Percentiles rank a stretch among this genome's conserved stretches.
phyloP scores from a whole-genome alignment of 371 early-diverging fungal genomes.

The Mortierella sp. region DNA sequence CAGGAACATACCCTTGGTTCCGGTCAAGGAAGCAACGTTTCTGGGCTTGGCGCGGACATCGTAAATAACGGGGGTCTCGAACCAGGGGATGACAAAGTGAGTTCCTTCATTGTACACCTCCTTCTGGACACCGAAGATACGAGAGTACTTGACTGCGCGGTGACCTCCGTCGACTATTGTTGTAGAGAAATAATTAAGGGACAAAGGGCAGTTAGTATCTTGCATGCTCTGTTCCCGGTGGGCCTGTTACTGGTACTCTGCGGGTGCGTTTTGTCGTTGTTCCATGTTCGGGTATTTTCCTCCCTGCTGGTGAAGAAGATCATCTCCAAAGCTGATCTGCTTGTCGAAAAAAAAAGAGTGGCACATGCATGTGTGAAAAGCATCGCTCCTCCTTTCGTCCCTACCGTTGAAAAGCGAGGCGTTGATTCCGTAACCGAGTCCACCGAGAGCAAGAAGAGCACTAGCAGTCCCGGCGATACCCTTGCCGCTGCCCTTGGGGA shows the following conservation, averaged over 20 bases:
- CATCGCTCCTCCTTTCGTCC: no score
- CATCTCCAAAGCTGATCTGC: no score
- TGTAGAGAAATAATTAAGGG: slow-evolving; percentile 5
- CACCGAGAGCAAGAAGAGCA: slow-evolving; percentile 77
- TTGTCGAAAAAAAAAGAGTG: no score
- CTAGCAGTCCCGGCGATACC: slow-evolving; percentile 76
- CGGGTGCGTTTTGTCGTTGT: no score
- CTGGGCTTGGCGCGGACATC: slow-evolving; percentile 98
- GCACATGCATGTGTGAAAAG: no score
- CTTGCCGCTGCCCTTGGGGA: slow-evolving; percentile 75
- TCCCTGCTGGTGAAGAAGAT: no score
- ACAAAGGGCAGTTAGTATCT: no score
- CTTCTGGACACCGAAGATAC: slow-evolving; percentile 92
- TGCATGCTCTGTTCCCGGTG: not conserved
- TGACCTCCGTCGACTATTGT: slow-evolving; percentile 95
- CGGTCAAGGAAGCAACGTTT: slow-evolving; percentile 97
- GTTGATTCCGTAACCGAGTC: slow-evolving; percentile 79
- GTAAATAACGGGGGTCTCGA: slow-evolving; percentile 96
- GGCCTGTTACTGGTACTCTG: no score
- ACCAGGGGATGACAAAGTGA: slow-evolving; percentile 96
- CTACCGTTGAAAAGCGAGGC: slow-evolving; percentile 88
- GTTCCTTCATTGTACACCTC: slow-evolving; percentile 95
- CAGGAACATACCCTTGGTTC: slow-evolving; percentile 88
- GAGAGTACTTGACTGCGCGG: slow-evolving; percentile 97
- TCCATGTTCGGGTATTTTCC: no score